Evolutionary conservation across 2,329 filamentous ascomycete genomes (phyloP).

Genomic region (Pseudocercospora fuligena): DNA sequence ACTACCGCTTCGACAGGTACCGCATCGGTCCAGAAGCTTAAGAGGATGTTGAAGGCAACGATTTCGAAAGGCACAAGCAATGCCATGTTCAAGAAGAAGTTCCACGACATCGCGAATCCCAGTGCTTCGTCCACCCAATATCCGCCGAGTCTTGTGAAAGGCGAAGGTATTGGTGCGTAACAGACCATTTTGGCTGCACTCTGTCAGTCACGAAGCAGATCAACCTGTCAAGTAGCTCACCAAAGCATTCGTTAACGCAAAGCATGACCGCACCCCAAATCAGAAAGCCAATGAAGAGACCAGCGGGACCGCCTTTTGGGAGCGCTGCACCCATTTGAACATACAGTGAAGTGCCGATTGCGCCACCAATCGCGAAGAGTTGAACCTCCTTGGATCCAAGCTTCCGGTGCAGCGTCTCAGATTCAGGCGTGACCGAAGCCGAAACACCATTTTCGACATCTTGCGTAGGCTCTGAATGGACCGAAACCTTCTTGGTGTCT

Average conservation of each 20-base stretch:
- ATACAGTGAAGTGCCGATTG: conserved; percentile 24
- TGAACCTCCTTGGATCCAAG: conserved; percentile 23
- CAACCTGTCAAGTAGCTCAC: background rate
- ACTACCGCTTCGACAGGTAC: conserved; percentile 64
- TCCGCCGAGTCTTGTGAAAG: conserved; percentile 76
- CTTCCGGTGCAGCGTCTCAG: conserved; percentile 20
- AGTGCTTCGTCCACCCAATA: conserved; percentile 76
- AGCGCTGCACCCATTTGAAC: conserved; percentile 26
- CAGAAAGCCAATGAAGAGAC: conserved; percentile 43
- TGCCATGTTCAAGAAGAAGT: conserved; percentile 50
- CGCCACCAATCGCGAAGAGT: conserved; percentile 24
- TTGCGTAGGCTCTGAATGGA: background rate
- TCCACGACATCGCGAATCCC: conserved; percentile 52
- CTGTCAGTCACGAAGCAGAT: background rate
- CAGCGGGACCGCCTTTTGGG: conserved; percentile 48
- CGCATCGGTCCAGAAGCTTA: conserved; percentile 42
- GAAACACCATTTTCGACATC: conserved; percentile 15
- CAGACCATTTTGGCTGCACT: conserved; percentile 68
- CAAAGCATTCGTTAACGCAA: conserved; percentile 27
- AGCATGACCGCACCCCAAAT: conserved; percentile 37
- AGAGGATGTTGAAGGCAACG: conserved; percentile 46
- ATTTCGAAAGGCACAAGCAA: conserved; percentile 57
- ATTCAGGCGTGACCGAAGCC: background rate
- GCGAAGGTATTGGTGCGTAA: conserved; percentile 74
- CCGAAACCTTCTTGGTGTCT: background rate